A percentile compares a stretch with the other conserved stretches of the same genome.
Evolutionary conservation across 192 early-diverging fungal genomes (phyloP).

Genomic region (Haplosporangium gracile): DNA sequence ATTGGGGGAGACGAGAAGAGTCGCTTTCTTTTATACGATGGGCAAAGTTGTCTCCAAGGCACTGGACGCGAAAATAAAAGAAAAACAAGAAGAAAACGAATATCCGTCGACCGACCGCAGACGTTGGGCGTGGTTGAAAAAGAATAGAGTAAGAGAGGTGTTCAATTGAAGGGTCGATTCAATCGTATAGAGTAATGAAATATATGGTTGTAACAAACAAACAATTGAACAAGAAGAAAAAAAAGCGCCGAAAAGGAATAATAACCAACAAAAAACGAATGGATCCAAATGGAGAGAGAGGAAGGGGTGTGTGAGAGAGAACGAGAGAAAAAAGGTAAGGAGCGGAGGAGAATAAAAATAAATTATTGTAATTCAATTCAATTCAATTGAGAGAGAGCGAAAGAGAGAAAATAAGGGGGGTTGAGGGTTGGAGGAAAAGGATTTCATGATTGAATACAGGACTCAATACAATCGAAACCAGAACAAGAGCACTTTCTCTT

Average conservation of each 20-base stretch:
- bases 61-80: not conserved
- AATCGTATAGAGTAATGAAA: not conserved
- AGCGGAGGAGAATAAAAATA: not conserved
- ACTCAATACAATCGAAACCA: not conserved
- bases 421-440: not conserved
- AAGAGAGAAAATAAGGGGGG: not conserved
- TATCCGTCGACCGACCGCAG: not conserved
- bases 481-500: not conserved
- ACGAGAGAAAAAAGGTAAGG: not conserved
- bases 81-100: not conserved
- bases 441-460: not conserved
- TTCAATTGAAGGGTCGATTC: not conserved
- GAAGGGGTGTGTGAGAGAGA: not conserved
- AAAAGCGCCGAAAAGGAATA: not conserved
- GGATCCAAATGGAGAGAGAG: not conserved
- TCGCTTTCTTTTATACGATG: conserved; percentile 11
- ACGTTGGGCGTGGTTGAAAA: not conserved
- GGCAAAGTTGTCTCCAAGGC: not conserved
- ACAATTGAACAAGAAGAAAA: not conserved
- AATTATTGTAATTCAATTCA: not conserved
- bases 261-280: too few species aligned
- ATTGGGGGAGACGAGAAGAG: conserved; percentile 2
- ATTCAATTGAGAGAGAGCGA: not conserved
- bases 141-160: not conserved
- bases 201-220: not conserved